Base-by-base conservation (phyloP, 176 grass and related monocot genomes). In the Oryza meridionalis region DNA sequence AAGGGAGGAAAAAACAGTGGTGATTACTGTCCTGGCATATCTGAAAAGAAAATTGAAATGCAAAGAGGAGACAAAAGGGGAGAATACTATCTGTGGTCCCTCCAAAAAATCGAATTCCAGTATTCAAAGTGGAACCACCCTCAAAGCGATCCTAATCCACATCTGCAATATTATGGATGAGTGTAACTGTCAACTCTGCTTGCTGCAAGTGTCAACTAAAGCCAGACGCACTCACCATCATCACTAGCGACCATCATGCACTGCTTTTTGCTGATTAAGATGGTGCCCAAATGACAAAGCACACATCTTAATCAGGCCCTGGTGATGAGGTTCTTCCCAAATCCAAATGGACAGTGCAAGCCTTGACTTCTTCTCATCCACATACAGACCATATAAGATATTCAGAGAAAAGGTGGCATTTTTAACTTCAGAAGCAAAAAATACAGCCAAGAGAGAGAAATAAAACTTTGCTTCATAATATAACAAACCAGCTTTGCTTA, bases 191-290 rank as follows among this genome's bases (percentile, higher is more conserved):
- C 76, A 80, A 27, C 85, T 59, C 70, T 38, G 58, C 51, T 32
- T 5, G 50, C 16, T 55, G 46, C 44, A 45, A 82, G 38, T 65
- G 40, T 32, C 67, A 80, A 67, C 27, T 69, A 84, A 75, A 80
- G 63, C 69, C 76, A 69, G 61, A 50, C 24, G 38, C 76, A 26
- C 76, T 84, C 76, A 45, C 78, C 76, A 35, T 87, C 85, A n/a
- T 87, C 78, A 15, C 74, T 15, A 6, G 22, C n/a, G 27, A 65
- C 5, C 19, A 58, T 58, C 66, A 77, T 77, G 73, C 65, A 2
- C 26, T 32, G 58, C 80, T 83, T 88, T 83, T 65, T 66, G 73
- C 86, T 67, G 55, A 82, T 82, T 50, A 62, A 69, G 81, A 84
- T 50, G 78, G 62, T 33, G 87, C n/a, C 59, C 25, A 27, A 61